Conservation (phyloP, 164 flowering plant species). For the Platanus orientalis region DNA sequence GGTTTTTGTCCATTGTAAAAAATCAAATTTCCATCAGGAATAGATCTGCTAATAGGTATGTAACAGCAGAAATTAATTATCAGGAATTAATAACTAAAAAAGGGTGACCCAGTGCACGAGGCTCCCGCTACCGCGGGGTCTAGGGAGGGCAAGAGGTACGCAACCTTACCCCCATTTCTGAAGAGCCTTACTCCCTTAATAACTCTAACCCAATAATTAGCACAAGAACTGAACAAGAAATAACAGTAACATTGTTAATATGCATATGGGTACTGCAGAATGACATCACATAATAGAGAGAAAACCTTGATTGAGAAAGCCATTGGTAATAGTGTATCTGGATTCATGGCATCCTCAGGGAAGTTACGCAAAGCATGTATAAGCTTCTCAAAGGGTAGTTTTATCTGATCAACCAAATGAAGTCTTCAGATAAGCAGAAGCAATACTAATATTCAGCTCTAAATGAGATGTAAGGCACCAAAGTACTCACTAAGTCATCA, state of each 20-base stretch:
- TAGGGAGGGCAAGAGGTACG: too few relatives aligned
- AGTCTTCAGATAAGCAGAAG: slow-evolving; percentile 6
- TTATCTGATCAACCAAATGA: slow-evolving; percentile 41
- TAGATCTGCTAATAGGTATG: too few relatives aligned
- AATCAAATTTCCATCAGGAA: too few relatives aligned
- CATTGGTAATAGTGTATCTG: slow-evolving; percentile 84
- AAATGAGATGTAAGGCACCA: background rate
- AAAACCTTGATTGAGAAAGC: slow-evolving; percentile 85
- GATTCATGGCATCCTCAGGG: slow-evolving; percentile 95
- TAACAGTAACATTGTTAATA: background rate
- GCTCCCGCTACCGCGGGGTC: too few relatives aligned
- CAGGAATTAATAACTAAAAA: too few relatives aligned
- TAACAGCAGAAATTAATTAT: too few relatives aligned
- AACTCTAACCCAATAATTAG: too few relatives aligned
- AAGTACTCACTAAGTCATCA: slow-evolving; percentile 73
- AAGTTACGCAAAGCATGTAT: slow-evolving; percentile 83
- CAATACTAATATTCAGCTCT: background rate
- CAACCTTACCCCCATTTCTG: too few relatives aligned
- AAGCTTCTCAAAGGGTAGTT: slow-evolving; percentile 90
- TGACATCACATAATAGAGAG: background rate
- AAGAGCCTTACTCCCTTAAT: too few relatives aligned
- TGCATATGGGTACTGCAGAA: background rate
- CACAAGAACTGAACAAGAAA: too few relatives aligned
- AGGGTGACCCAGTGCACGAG: too few relatives aligned
- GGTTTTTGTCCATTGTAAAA: too few relatives aligned